Base-by-base conservation (phyloP, 2,329 filamentous ascomycete genomes). In the Massarina eburnea region DNA sequence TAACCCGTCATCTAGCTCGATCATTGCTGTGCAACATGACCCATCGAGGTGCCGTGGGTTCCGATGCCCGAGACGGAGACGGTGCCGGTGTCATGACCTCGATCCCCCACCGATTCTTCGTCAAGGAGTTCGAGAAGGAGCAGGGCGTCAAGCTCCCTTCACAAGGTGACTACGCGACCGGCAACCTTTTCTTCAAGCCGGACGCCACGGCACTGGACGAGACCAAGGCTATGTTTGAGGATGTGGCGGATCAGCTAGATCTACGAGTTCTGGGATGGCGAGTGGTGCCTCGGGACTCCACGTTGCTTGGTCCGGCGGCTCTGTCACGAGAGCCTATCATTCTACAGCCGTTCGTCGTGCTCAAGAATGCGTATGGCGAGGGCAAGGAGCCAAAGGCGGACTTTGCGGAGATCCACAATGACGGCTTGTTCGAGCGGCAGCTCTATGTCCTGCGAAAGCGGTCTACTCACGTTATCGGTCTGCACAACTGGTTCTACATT, bases 1-100 rank as follows among this genome's bases (percentile, higher is more conserved):
- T 41, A 41, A 41, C 39, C 5, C 29, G 5, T 7, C 8, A n/a
- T 37, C 6, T 62, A 94, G 89, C 91, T 58, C 88, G 89, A 58
- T 95, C 91, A 74, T 80, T 99, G 52, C 85, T 99, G 54, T 99
- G 94, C 81, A 97, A 99, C 82, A 99, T 99, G 94, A 97, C 94
- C 80, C 94, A 99, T 80, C 88, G 94, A 72, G 94, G 94, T 80
- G 94, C 94, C 55, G 92, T 97, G 62, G 94, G 94, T 61, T 97
- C 94, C 50, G 94, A 99, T 79, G 91, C 91, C 67, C 88, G 94
- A 79, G 94, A 99, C 71, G 94, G 94, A 71, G 94, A 99, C 71
- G 94, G 94, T 72, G 94, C 94, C 64, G 94, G 94, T 82, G 92
- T 97, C 68, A 99, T 99, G 94, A 97, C 92, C 58, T 96, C 91